Evolutionary conservation across 139 green algal genomes (phyloP), one percentile per base, ranked within the genome.

Genomic region (Micractinium sp.): DNA sequence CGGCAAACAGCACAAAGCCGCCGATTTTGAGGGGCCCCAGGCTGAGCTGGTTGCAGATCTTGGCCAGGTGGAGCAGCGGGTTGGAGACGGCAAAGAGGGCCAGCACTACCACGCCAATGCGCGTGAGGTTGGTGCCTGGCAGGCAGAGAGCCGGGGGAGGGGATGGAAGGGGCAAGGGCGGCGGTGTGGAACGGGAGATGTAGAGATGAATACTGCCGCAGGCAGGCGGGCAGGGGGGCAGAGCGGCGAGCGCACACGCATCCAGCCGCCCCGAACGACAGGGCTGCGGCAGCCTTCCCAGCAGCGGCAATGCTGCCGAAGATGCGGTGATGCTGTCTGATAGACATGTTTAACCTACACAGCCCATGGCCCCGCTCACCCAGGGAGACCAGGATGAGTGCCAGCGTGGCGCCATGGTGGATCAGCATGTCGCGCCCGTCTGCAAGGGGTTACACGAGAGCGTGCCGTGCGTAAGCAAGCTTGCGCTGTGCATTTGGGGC

Each of bases 61-160:
- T 92, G 47, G 90, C 90, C 14, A 73, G 35, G 67, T 92, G 90
- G 47, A 92, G 77, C 31, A 89, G 60, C 60, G 90, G 90, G 79
- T 92, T 92, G 69, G 41, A 82, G 16, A 92, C 73, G 39, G 60
- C 63, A 87, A 90, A 92, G 22, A 92, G 66, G 3, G 73, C 76
- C 76, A 92, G 77, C 29, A 92, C 90, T 47, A 92, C 33, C 53
- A 27, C 56, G 36, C 61, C 77, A 2, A 86, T 90, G 78, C 63
- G 86, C 15, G 66, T 87, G 13, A 87, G 67, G 67, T 87, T 87
- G 83, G 83, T 85, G 39, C 77, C 77, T 86, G 60, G 18, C 41
- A 22, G 61, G 73, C 3, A 38, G 41, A 20, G 29, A 31, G 77
- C 29, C 53, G 38, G 38, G 76, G 20, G 36, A 29, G 36, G 31